Evolutionary conservation across 2,329 filamentous ascomycete species (phyloP), one percentile per base, ranked within the genome.

Genomic region (Cyclaneusma minus): DNA sequence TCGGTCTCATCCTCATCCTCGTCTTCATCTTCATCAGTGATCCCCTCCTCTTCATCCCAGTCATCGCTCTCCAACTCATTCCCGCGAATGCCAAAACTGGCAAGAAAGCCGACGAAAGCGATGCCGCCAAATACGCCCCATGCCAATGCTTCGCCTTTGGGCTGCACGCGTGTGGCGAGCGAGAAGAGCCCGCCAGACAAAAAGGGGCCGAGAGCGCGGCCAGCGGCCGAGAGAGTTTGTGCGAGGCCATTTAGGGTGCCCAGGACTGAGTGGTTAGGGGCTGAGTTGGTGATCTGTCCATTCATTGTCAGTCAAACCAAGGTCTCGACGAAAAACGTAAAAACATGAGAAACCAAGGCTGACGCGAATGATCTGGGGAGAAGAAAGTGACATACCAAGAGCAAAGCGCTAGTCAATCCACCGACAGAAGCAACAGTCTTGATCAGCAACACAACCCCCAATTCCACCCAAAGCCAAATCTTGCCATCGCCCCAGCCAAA

Each of bases 241-340:
- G 89, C 89, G 16, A 95, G 66, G 7, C 89, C 89, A 44, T 98
- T 94, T 14, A 98, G 62, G 0, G 82, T 84, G 3, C 89, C 89
- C 0, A 98, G 65, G 1, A 81, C 84, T 4, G 78, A 73, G 48
- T 87, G 69, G 6, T 85, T 83, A 0, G 84, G 81, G 0, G 84
- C 82, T 1, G 81, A 91, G 42, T 98, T 98, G 19, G 84, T 95
- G 38, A 98, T 85, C 80, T 87, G 35, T 9, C 13, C 39, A 13
- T 15, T 28, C 16, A 32, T 14, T 13, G 22, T 22, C 29, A 21
- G 33, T 29, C 23, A 8, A 21, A 19, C 13, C 18, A 23, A 21
- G 8, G 13, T 13, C 13, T 12, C 12, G 9, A 16, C 13, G 6
- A 18, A 13, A 28, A 21, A n/a, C 18, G 14, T 20, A 13, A 28